These are phyloP conservation scores for Logfia minima DNA, from an alignment of 129 eudicot genomes.

Conservation along the genomic window DNA sequence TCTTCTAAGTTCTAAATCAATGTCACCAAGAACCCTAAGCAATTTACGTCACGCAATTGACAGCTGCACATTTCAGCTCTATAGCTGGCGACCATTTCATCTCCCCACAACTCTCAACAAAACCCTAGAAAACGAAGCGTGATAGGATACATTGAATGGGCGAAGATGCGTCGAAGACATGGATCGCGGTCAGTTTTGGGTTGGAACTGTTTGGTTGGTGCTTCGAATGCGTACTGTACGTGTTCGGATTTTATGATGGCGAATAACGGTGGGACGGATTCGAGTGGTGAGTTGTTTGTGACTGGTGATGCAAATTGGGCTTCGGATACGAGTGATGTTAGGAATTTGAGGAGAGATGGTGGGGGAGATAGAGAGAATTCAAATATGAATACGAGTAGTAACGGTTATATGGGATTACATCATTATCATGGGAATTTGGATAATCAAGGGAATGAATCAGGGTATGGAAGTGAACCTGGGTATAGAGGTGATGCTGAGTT, in stretches of 20 bases:
- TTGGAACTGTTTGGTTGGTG: constrained; percentile 72
- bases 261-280: constrained; percentile 72
- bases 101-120: constrained; percentile 49
- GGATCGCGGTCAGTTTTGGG: constrained; percentile 91
- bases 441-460: constrained; percentile 73
- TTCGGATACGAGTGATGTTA: constrained; percentile 69
- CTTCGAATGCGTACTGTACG: constrained; percentile 74
- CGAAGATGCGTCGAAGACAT: constrained; percentile 64
- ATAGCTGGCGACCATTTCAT: constrained; percentile 74
- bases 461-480: constrained; percentile 95
- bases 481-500: constrained; percentile 92
- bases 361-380: constrained; percentile 53
- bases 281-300: constrained; percentile 91
- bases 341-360: constrained; percentile 53
- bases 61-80: constrained; percentile 70
- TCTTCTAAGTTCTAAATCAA: constrained; percentile 2
- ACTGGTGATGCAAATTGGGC: constrained; percentile 74
- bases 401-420: constrained; percentile 23
- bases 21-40: constrained; percentile 59
- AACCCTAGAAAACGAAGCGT: constrained; percentile 59
- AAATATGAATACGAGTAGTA: constrained; percentile 9
- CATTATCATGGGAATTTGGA: constrained; percentile 50
- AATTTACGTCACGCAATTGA: constrained; percentile 57
- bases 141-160: constrained; percentile 48
- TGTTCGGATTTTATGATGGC: constrained; percentile 86